Evolutionary conservation across 306 rosid genomes (phyloP), one percentile per base, ranked within the genome.

Genomic region (Luffa aegyptiaca): DNA sequence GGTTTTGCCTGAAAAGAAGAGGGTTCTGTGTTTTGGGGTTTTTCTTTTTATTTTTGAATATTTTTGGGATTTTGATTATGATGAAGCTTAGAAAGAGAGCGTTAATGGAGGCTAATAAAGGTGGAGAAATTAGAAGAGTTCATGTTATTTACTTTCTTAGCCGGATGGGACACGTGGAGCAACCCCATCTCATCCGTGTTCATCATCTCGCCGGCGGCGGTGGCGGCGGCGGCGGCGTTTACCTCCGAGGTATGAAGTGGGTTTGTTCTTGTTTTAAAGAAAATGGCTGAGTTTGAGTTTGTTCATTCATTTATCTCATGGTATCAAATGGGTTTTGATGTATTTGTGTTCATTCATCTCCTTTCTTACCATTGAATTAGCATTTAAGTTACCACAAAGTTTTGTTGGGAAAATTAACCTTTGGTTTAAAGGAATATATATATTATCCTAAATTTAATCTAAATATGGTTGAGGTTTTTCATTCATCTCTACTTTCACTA

Each of bases 121-220:
- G 45, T 1, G 80, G 72, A 59, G 31, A 92, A 90, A 92, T 89
- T 72, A 85, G 97, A 83, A 85, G 89, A 77, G 77, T 94, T 84
- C 94, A 94, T 75, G 86, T 94, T 53, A 66, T 92, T 52, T 94
- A 94, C 80, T 92, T 87, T 68, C 92, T 94, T 20, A 87, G 84
- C 75, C 90, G 83, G 35, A 82, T 83, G 80, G 93, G 92, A 70
- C 91, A 80, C 6, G 70, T 83, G 11, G 94, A 90, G 12, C 96
- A 89, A 33, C 96, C 94, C n/a, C 97, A 94, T 84, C 97, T 94
- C 65, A 82, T 92, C 76, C 91, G 94, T 10, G 87, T 94, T 73
- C 93, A 89, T 46, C 97, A 92, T 84, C 85, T 87, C 3, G 57
- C 88, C 56, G 85, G 90, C 44, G 88, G 90, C 37, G 86, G 75